A percentile compares a stretch with the other conserved stretches of the same genome.
These are phyloP conservation scores for Fusarium sp. DNA, from an alignment of 2,329 filamentous ascomycete species.

Conservation along the genomic window DNA sequence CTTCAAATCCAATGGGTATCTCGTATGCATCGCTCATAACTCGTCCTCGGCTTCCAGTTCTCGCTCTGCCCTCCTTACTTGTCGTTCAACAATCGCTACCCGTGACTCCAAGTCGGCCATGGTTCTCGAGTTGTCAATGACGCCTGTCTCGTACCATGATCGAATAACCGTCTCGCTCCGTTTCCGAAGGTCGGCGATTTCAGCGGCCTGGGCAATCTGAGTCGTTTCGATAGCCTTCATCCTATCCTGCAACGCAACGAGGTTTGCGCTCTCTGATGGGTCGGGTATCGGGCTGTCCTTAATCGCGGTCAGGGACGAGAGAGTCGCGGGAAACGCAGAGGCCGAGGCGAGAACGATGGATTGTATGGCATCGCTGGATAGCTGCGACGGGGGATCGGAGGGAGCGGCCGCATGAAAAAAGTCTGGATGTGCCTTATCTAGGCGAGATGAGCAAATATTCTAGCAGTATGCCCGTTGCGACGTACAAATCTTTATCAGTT, in stretches of 20 bases:
- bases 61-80: slow-evolving; percentile 72
- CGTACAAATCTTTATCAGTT: slow-evolving; percentile 71
- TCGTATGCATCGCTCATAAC: slow-evolving; percentile 33
- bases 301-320: slow-evolving; percentile 68
- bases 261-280: slow-evolving; percentile 62
- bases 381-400: slow-evolving; percentile 62
- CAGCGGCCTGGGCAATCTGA: slow-evolving; percentile 70
- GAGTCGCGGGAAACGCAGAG: slow-evolving; percentile 65
- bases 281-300: slow-evolving; percentile 69
- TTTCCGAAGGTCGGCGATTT: slow-evolving; percentile 72
- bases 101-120: slow-evolving; percentile 79
- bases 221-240: slow-evolving; percentile 71
- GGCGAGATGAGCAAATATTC: not conserved
- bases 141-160: slow-evolving; percentile 78
- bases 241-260: slow-evolving; percentile 69
- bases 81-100: slow-evolving; percentile 73
- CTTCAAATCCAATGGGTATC: slow-evolving; percentile 30
- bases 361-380: slow-evolving; percentile 63
- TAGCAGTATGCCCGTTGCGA: slow-evolving; percentile 5
- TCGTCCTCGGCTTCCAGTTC: slow-evolving; percentile 42
- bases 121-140: slow-evolving; percentile 75
- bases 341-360: slow-evolving; percentile 68
- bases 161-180: slow-evolving; percentile 73
- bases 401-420: slow-evolving; percentile 64
- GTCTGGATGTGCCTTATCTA: slow-evolving; percentile 66